Conservation (phyloP, 164 flowering plant species). For the Umbilicus rupestris region DNA sequence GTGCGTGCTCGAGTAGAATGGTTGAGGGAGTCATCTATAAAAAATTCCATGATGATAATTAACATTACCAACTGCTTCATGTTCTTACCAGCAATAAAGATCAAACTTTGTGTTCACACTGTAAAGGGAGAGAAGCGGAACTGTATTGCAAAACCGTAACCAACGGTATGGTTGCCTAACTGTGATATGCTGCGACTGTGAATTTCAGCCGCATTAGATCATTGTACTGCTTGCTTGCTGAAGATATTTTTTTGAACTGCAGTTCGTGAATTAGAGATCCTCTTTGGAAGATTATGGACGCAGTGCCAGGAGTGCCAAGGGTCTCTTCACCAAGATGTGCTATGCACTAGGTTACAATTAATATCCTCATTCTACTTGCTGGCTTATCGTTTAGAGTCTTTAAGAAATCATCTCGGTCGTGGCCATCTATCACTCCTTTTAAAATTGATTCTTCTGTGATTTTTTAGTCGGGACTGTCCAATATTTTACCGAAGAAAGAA, state of each 20-base stretch:
- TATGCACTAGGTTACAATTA: conserved; percentile 79
- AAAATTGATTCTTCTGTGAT: neutral
- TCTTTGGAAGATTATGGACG: conserved; percentile 95
- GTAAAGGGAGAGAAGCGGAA: conserved; percentile 97
- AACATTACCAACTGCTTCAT: neutral
- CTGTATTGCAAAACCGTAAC: conserved; percentile 85
- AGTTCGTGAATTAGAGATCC: conserved; percentile 77
- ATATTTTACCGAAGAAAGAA: conserved; percentile 97
- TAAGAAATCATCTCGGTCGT: too few species aligned
- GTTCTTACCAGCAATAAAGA: conserved; percentile 44
- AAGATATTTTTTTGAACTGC: conserved; percentile 19
- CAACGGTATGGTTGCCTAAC: conserved; percentile 38
- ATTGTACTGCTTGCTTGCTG: neutral
- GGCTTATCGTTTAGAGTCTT: neutral
- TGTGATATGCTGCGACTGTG: neutral
- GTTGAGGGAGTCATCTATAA: neutral
- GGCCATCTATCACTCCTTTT: neutral
- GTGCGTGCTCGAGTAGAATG: too few species aligned
- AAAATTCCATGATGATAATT: neutral
- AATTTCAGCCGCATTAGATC: neutral
- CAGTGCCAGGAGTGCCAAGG: conserved; percentile 99
- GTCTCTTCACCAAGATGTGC: conserved; percentile 97
- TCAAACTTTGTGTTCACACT: conserved; percentile 74
- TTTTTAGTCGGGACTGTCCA: conserved; percentile 92
- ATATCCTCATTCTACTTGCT: neutral